A percentile compares a stretch with the other conserved stretches of the same genome.
Conservation (phyloP, 225 moss, liverwort and hornwort species). For the Physcomitrium patens region DNA sequence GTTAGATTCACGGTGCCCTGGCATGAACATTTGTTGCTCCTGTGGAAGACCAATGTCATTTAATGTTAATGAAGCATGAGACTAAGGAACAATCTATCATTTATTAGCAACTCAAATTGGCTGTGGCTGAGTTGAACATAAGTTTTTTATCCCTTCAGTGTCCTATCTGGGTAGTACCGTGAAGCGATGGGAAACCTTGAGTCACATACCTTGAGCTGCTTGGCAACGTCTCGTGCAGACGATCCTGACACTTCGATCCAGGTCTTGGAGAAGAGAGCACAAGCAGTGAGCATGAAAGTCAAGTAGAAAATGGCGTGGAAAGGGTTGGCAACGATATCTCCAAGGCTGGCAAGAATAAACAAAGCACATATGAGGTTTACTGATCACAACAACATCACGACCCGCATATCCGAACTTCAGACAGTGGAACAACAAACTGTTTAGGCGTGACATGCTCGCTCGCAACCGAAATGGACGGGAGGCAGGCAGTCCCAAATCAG, state of each 20-base stretch:
- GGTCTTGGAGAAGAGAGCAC: constrained; percentile 98
- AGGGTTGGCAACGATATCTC: constrained; percentile 86
- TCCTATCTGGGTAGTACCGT: too few relatives aligned
- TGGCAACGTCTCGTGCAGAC: constrained; percentile 84
- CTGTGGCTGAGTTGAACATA: too few relatives aligned
- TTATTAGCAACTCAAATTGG: background rate
- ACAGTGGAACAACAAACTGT: background rate
- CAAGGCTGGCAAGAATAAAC: constrained; percentile 59
- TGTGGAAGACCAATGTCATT: constrained; percentile 28
- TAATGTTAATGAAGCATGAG: background rate
- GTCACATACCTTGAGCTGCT: constrained; percentile 68
- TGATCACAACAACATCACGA: background rate
- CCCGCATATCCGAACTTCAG: background rate
- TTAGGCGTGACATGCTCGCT: background rate
- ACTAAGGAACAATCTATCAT: background rate
- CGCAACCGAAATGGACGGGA: too few relatives aligned
- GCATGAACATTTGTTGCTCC: constrained; percentile 99
- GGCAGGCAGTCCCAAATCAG: too few relatives aligned
- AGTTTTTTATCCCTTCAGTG: too few relatives aligned
- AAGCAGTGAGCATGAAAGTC: constrained; percentile 96
- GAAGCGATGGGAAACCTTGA: too few relatives aligned
- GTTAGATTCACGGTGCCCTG: constrained; percentile 94
- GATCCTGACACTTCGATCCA: constrained; percentile 96
- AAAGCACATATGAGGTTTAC: background rate
- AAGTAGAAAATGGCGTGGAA: constrained; percentile 95